Percentiles rank a stretch among this genome's conserved stretches.
These are phyloP conservation scores for Thecaphora thlaspeos DNA, from an alignment of 1,284 basidiomycete genomes.

Conservation along the genomic window DNA sequence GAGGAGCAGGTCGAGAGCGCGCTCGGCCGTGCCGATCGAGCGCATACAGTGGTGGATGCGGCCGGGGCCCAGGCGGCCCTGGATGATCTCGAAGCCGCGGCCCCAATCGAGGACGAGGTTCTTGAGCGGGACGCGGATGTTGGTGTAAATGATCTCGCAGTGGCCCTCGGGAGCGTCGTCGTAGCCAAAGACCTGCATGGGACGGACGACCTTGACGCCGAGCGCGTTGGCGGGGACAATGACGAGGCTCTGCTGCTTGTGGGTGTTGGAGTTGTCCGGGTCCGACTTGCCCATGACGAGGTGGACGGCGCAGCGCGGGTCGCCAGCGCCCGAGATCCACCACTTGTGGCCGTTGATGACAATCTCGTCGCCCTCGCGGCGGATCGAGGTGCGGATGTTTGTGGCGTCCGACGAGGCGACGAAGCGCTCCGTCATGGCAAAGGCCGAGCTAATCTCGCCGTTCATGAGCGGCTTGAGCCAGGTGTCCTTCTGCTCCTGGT, in stretches of 20 bases:
- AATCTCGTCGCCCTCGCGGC: slow-evolving; percentile 80
- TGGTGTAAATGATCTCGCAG: slow-evolving; percentile 89
- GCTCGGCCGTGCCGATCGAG: slow-evolving; percentile 82
- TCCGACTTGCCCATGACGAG: slow-evolving; percentile 91
- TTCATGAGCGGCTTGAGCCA: slow-evolving; percentile 86
- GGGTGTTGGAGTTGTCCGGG: slow-evolving; percentile 69
- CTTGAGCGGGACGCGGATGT: slow-evolving; percentile 79
- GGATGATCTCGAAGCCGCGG: slow-evolving; percentile 92
- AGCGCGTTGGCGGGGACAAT: slow-evolving; percentile 83
- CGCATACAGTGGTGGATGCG: slow-evolving; percentile 95
- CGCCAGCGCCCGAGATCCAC: slow-evolving; percentile 98
- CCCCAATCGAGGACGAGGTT: slow-evolving; percentile 92
- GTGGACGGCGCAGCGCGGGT: slow-evolving; percentile 84
- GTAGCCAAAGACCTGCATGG: slow-evolving; percentile 72
- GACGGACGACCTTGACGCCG: slow-evolving; percentile 83
- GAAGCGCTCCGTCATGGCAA: slow-evolving; percentile 53
- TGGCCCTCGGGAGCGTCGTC: slow-evolving; percentile 68
- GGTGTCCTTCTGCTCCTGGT: slow-evolving; percentile 80
- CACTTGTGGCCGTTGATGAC: slow-evolving; percentile 97
- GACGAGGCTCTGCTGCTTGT: slow-evolving; percentile 88
- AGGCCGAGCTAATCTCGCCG: slow-evolving; percentile 82
- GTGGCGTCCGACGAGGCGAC: slow-evolving; percentile 91
- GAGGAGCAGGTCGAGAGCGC: slow-evolving; percentile 83
- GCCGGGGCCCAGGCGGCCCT: slow-evolving; percentile 93
- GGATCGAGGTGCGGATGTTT: slow-evolving; percentile 87